Percentiles rank a stretch among this genome's conserved stretches.
These are phyloP conservation scores for Wickerhamomyces canadensis DNA, from an alignment of 805 yeast genomes.

Conservation along the genomic window DNA sequence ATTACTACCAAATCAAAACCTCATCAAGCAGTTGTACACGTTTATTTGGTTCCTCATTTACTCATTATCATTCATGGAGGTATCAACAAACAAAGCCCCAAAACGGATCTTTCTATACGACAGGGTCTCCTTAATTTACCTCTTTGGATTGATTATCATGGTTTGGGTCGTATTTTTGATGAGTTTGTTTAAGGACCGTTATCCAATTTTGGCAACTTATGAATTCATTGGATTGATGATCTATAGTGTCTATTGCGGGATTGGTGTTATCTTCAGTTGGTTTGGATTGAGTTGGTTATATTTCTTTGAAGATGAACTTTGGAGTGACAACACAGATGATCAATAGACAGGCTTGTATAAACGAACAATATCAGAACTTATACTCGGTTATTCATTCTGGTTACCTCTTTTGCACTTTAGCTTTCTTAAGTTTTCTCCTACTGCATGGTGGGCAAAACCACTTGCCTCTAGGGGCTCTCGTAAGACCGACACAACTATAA, in stretches of 20 bases:
- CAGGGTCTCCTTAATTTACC: constrained; percentile 60
- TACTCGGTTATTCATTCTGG: too few relatives aligned
- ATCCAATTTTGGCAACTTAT: constrained; percentile 46
- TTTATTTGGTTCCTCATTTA: constrained; percentile 81
- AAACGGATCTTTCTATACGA: constrained; percentile 62
- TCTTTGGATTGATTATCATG: constrained; percentile 62
- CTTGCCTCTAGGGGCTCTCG: constrained; percentile 53
- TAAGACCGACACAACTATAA: constrained; percentile 67
- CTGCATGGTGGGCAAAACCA: constrained; percentile 63
- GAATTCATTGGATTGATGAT: constrained; percentile 79
- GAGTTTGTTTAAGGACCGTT: constrained; percentile 52
- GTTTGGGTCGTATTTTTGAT: constrained; percentile 41
- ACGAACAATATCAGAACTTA: too few relatives aligned
- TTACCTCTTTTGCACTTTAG: too few relatives aligned
- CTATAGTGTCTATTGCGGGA: constrained; percentile 77
- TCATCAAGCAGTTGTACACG: constrained; percentile 71
- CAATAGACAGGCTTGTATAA: neutral
- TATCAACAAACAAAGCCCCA: constrained; percentile 38
- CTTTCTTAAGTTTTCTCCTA: constrained; percentile 9
- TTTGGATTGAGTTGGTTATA: constrained; percentile 84
- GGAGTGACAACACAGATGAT: constrained; percentile 31
- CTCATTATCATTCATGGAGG: constrained; percentile 65
- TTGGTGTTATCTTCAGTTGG: constrained; percentile 86
- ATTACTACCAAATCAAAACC: constrained; percentile 71
- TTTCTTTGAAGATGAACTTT: constrained; percentile 71